These are phyloP conservation scores for Evernia prunastri DNA, from an alignment of 495 filamentous ascomycete genomes.

Conservation along the genomic window DNA sequence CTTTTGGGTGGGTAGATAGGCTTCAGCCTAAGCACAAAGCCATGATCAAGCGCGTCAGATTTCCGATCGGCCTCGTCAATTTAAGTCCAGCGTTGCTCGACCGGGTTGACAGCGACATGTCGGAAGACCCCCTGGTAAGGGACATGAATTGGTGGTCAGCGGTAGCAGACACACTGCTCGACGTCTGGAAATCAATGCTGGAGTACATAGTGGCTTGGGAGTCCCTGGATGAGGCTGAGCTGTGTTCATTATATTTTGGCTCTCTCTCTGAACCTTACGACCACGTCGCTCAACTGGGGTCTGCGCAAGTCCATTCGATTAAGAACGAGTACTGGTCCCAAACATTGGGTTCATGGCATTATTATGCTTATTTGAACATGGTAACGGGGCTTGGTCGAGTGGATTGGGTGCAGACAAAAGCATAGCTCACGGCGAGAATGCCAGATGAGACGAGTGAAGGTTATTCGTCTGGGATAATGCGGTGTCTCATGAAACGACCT, in stretches of 20 bases:
- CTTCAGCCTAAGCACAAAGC: constrained; percentile 3
- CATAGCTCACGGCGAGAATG: not conserved
- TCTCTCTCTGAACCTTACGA: not conserved
- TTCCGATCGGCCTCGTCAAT: not conserved
- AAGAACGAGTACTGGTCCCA: too few species aligned
- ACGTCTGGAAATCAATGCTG: not conserved
- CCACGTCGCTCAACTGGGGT: not conserved
- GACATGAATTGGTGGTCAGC: not conserved
- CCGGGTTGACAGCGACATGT: not conserved
- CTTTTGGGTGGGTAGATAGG: not conserved
- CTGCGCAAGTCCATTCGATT: too few species aligned
- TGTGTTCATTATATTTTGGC: not conserved
- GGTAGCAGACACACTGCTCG: not conserved
- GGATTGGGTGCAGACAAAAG: not conserved
- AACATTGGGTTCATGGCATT: too few species aligned
- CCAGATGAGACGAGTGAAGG: not conserved
- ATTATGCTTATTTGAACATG: too few species aligned
- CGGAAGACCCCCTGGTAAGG: not conserved
- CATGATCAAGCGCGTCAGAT: constrained; percentile 4
- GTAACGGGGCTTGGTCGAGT: not conserved
- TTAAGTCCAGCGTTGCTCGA: not conserved
- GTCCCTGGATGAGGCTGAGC: not conserved
- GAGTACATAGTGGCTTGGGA: not conserved
- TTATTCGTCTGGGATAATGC: too few species aligned
- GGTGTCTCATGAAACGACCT: too few species aligned